Conservation (phyloP, 1,284 basidiomycete genomes). For the Ganoderma leucocontextum region DNA sequence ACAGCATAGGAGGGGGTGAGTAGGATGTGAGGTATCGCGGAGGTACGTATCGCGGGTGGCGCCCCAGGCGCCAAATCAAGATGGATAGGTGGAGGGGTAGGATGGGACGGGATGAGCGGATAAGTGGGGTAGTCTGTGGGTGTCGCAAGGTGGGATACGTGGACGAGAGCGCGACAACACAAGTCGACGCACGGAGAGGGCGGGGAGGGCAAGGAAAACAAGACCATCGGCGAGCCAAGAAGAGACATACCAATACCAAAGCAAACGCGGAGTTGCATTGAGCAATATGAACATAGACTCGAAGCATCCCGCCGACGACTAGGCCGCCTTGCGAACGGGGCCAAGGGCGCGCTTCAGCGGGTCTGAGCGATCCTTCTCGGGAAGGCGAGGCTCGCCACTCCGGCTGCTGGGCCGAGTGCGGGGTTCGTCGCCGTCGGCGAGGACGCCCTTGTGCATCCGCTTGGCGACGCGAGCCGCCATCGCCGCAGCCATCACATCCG, state of each 20-base stretch:
- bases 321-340: slow-evolving; percentile 23
- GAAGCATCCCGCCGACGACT: not conserved
- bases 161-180: not conserved
- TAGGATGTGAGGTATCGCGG: slow-evolving; percentile 21
- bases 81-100: not conserved
- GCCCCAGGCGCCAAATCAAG: not conserved
- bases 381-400: slow-evolving; percentile 27
- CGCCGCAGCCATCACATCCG: slow-evolving; percentile 30
- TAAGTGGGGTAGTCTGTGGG: slow-evolving; percentile 17
- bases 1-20: slow-evolving; percentile 3
- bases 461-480: slow-evolving; percentile 31
- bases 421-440: slow-evolving; percentile 26
- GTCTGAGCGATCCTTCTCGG: slow-evolving; percentile 39
- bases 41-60: slow-evolving; percentile 15
- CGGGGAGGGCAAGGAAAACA: not conserved
- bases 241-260: not conserved
- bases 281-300: not conserved
- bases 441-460: slow-evolving; percentile 30
- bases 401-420: slow-evolving; percentile 33
- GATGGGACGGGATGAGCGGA: not conserved
- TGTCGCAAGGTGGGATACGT: slow-evolving; percentile 21
- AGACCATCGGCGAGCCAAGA: not conserved
- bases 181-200: not conserved
- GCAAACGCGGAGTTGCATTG: not conserved
- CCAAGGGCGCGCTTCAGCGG: slow-evolving; percentile 38